A percentile compares a stretch with the other conserved stretches of the same genome.
Conservation (phyloP, 140 eudicot genomes). For the Stevia rebaudiana region DNA sequence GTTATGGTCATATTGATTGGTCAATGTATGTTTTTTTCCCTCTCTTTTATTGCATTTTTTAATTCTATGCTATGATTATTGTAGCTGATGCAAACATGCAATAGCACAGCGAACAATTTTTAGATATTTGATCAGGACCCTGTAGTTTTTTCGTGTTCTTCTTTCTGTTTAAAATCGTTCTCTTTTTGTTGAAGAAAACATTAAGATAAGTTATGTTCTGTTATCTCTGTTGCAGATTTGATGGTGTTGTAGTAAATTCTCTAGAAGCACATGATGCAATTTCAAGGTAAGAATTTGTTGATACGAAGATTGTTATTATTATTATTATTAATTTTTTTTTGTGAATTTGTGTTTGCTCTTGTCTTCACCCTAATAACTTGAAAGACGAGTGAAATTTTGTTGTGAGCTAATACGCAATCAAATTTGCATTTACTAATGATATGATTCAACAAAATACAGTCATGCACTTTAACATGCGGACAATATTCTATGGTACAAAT, state of each 20-base stretch:
- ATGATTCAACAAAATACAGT: background rate
- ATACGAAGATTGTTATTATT: too few species aligned
- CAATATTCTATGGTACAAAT: background rate
- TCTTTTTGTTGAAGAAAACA: conserved; percentile 11
- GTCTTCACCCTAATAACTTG: conserved; percentile 11
- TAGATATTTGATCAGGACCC: background rate
- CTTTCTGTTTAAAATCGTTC: background rate
- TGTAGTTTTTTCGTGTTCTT: conserved; percentile 7
- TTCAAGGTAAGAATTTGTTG: conserved; percentile 55
- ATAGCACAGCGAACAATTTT: background rate
- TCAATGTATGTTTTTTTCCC: conserved; percentile 62
- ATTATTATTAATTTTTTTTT: background rate
- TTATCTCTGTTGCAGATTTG: conserved; percentile 59
- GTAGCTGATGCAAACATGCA: conserved; percentile 10
- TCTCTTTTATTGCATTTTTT: conserved; percentile 20
- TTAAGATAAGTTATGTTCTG: background rate
- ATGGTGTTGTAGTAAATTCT: conserved; percentile 74
- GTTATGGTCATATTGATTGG: conserved; percentile 80
- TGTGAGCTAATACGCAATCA: conserved; percentile 10
- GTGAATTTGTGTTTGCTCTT: conserved; percentile 7
- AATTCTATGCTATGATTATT: conserved; percentile 6
- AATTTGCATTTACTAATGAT: background rate
- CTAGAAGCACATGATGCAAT: conserved; percentile 75
- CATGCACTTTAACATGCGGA: background rate
- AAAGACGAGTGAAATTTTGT: background rate